Evolutionary conservation across 108 stramenopile species (phyloP).

Genomic region (Schizochytrium sp.): DNA sequence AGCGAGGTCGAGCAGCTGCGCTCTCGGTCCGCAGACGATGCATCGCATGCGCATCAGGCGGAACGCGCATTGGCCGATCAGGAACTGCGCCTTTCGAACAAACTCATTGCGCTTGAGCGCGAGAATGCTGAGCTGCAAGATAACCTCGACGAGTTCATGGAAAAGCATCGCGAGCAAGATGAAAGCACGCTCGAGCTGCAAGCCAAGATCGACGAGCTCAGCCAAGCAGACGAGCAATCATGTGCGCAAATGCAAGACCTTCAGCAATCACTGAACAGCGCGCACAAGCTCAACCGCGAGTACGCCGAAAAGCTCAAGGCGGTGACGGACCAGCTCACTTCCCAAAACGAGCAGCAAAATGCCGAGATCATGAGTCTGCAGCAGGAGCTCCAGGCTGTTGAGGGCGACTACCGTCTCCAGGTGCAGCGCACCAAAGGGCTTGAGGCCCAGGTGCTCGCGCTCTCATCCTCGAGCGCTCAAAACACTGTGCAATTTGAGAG

Average conservation of each 20-base stretch:
- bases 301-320: not conserved
- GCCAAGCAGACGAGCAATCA: not conserved
- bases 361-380: not conserved
- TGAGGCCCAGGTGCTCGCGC: too few relatives aligned
- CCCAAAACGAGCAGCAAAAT: not conserved
- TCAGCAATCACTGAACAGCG: not conserved
- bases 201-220: not conserved
- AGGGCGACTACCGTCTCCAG: not conserved
- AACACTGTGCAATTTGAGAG: too few relatives aligned
- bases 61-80: too few relatives aligned
- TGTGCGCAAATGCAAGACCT: not conserved
- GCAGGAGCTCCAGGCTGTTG: not conserved
- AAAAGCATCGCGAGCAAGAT: too few relatives aligned
- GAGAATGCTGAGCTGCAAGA: too few relatives aligned
- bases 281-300: not conserved
- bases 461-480: too few relatives aligned
- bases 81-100: too few relatives aligned
- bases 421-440: not conserved
- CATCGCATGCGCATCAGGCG: too few relatives aligned
- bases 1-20: not conserved
- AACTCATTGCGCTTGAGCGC: too few relatives aligned
- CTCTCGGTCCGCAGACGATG: too few relatives aligned
- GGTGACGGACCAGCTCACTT: not conserved
- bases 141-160: too few relatives aligned
- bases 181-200: not conserved